Percentiles rank a stretch among this genome's conserved stretches.
Evolutionary conservation across 2,329 filamentous ascomycete genomes (phyloP).

Genomic region (Nannizziopsis barbatae): DNA sequence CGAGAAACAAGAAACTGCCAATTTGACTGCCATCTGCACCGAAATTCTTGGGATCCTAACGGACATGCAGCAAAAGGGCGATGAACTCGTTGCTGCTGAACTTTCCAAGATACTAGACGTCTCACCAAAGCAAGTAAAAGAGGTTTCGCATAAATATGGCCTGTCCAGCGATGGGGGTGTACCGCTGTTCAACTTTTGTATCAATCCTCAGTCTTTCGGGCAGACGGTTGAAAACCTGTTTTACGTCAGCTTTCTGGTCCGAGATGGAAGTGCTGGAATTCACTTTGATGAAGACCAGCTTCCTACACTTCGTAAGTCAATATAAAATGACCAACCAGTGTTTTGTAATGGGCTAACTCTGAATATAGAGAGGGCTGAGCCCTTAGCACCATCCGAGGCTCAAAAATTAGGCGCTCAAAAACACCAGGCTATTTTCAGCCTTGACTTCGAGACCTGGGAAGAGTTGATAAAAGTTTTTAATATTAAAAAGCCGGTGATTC

Average conservation of each 20-base stretch:
- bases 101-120: conserved; percentile 22
- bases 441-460: conserved; percentile 77
- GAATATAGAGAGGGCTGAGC: conserved; percentile 34
- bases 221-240: conserved; percentile 97
- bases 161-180: conserved; percentile 60
- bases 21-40: conserved; percentile 66
- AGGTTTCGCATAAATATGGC: conserved; percentile 43
- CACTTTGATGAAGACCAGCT: conserved; percentile 59
- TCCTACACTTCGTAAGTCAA: conserved; percentile 66
- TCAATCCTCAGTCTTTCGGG: conserved; percentile 82
- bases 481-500: conserved; percentile 70
- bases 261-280: conserved; percentile 70
- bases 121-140: conserved; percentile 15
- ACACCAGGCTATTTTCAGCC: conserved; percentile 76
- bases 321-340: background rate
- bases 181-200: conserved; percentile 71
- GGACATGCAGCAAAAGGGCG: conserved; percentile 33
- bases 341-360: background rate
- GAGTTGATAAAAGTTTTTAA: conserved; percentile 64
- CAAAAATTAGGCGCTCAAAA: conserved; percentile 48
- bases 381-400: conserved; percentile 36
- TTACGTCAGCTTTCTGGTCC: conserved; percentile 86
- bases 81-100: conserved; percentile 41
- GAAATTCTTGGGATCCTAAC: conserved; percentile 56
- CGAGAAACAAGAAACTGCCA: conserved; percentile 62